Evolutionary conservation across 768 basidiomycete species (phyloP).

Genomic region (Psilocybe sp.): DNA sequence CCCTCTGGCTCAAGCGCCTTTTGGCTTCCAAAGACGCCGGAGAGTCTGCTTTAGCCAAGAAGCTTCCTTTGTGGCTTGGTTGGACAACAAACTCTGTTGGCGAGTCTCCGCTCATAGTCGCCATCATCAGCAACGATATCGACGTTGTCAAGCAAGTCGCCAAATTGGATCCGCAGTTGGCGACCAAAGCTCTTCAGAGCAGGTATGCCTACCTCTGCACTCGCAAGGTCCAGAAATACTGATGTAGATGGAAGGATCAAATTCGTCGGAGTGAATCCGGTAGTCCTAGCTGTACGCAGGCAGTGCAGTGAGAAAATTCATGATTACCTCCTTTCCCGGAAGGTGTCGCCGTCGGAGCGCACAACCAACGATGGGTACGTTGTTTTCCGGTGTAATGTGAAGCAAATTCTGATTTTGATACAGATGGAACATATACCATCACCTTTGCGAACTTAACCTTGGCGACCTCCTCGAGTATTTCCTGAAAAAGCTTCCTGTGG

Average conservation of each 20-base stretch:
- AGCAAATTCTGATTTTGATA: not conserved
- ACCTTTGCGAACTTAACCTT: conserved; percentile 29
- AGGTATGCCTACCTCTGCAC: conserved; percentile 27
- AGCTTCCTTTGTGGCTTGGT: conserved; percentile 49
- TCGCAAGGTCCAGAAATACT: not conserved
- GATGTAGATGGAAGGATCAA: conserved; percentile 34
- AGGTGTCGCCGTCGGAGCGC: conserved; percentile 39
- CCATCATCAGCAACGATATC: conserved; percentile 33
- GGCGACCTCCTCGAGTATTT: conserved; percentile 37
- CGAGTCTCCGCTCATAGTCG: conserved; percentile 51
- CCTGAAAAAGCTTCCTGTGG: conserved; percentile 47
- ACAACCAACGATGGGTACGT: conserved; percentile 44
- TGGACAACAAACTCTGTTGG: conserved; percentile 44
- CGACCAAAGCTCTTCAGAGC: conserved; percentile 38
- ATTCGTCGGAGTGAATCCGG: conserved; percentile 41
- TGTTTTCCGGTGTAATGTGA: not conserved
- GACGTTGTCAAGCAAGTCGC: conserved; percentile 45
- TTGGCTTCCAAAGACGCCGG: conserved; percentile 5
- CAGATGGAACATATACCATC: conserved; percentile 61
- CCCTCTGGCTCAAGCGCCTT: conserved; percentile 38
- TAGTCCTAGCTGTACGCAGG: conserved; percentile 39
- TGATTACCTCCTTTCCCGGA: conserved; percentile 49
- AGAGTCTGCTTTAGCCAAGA: conserved; percentile 30
- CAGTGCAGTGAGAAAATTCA: conserved; percentile 30
- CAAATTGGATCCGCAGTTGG: conserved; percentile 36